Evolutionary conservation across 108 stramenopile species (phyloP), one percentile per base, ranked within the genome.

Genomic region (Nitzschia sp.): DNA sequence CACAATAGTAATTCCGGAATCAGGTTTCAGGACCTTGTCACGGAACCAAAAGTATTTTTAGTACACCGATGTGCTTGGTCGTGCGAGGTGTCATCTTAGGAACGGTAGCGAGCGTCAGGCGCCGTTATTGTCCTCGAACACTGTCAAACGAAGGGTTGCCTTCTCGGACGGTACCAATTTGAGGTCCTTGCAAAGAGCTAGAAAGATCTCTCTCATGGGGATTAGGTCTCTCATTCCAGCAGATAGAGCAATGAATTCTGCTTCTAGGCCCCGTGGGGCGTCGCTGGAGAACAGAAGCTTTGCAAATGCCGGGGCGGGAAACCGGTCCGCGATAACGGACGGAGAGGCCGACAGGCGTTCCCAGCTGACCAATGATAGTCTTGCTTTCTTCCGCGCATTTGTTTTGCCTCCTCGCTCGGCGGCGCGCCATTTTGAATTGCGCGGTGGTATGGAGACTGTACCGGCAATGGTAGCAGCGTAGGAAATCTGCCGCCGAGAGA

Each of bases 181-280:
- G 29, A 76, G 5, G 3, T n/a, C 21, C 8, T 35, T 13, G 28
- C 33, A 9, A 4, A 81, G 21, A 15, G 23, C 31, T 27, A 66
- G 1, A 1, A 77, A 47, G 5, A 78, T 32, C 32, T 68, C 52
- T 1, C 58, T 34, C n/a, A 82, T 11, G 19, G 81, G 79, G 19
- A 87, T 33, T 3, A 81, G 35, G 25, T 64, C 73, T 52, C 66
- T 28, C 68, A 82, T 71, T 29, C 71, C 79, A 9, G 32, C 65
- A 45, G 69, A 71, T 2, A 84, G 33, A 29, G 86, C 86, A 53
- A 32, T 77, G 53, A 75, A 83, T 50, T 85, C 80, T 1, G 80
- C 60, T 50, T 81, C 78, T 76, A 79, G 75, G 0, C 83, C 85
- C 1, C 50, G 56, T 3, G 76, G n/a, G 1, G 80, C 75, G 23